Base-by-base conservation (phyloP, 768 basidiomycete genomes). In the Termitomyces eurrhizus region DNA sequence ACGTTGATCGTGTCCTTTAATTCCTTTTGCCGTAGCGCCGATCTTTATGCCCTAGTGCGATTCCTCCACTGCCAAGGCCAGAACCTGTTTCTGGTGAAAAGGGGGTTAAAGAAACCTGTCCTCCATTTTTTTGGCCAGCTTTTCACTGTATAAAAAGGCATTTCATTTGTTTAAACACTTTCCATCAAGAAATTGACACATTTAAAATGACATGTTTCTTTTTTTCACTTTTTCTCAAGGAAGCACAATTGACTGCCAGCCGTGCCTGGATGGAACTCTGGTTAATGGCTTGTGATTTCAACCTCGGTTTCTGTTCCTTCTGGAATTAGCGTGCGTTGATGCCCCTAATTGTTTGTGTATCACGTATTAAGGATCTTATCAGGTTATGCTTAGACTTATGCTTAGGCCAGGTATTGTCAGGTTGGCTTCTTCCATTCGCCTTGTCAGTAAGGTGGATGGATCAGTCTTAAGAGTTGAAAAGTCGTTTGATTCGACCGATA, bases 251-350 rank as follows among this genome's bases (percentile, higher is more conserved):
- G 29, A 4, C 29, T 29, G 29, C 29, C 29, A 29, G 29, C 29
- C 13, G 46, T 16, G 11, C n/a, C 33, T 13, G 53, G 26, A 54
- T 2, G 3, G 11, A 5, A n/a, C 6, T 26, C 37, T n/a, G 26
- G 16, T 21, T 7, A n/a, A 42, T 3, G 24, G 56, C 57, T 35
- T 58, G 57, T 62, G 61, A 62, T 58, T 62, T 50, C 56, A 16
- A 26, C 37, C 9, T 7, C 14, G 6, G 49, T 62, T 53, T 12
- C 42, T 33, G 21, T 42, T 21, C 24, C 14, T 36, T n/a, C 29
- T 21, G n/a, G 36, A 16, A 12, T 14, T 18, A 35, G n/a, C 16
- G 16, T 13, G 37, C 14, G 13, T 42, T 35, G 37, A 49, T 39
- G 57, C 21, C 57, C 55, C 55, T 57, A 58, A 50, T 52, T 29